Conservation (phyloP, 2,329 filamentous ascomycete genomes). For the Nectriaceae sp. region DNA sequence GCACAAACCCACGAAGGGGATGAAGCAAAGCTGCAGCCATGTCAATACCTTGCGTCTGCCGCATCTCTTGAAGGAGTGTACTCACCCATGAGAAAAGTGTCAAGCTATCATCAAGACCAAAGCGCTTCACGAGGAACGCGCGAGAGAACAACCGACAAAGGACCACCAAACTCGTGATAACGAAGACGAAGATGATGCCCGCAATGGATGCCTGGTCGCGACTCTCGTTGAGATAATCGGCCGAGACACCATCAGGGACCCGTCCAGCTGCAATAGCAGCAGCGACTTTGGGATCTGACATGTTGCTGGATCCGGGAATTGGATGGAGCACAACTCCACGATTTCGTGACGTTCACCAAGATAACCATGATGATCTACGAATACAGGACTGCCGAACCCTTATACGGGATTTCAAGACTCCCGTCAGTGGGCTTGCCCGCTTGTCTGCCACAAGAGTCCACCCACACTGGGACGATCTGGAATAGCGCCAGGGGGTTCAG, state of each 20-base stretch:
- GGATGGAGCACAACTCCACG: too few relatives aligned
- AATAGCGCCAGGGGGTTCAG: too few relatives aligned
- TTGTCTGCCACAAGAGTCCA: too few relatives aligned
- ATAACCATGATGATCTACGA: too few relatives aligned
- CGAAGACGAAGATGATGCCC: conserved; percentile 40
- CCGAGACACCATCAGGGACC: conserved; percentile 37
- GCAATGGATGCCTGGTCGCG: conserved; percentile 39
- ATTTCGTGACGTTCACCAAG: too few relatives aligned
- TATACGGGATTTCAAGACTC: too few relatives aligned
- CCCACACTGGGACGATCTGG: too few relatives aligned
- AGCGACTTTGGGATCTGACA: conserved; percentile 30
- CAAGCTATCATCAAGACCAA: conserved; percentile 42
- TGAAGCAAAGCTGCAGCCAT: conserved; percentile 34
- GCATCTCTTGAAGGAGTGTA: not conserved
- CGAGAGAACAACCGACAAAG: conserved; percentile 37
- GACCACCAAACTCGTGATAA: conserved; percentile 37
- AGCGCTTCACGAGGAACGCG: conserved; percentile 35
- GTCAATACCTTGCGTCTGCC: conserved; percentile 7
- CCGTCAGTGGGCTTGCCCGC: too few relatives aligned
- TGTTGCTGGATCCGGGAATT: too few relatives aligned
- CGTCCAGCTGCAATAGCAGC: conserved; percentile 36
- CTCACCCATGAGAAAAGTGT: conserved; percentile 39
- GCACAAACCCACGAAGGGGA: conserved; percentile 44
- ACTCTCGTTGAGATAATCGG: conserved; percentile 37
- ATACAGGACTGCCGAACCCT: too few relatives aligned